Evolutionary conservation across 306 rosid species (phyloP).

Genomic region (Vachellia pachyceras): DNA sequence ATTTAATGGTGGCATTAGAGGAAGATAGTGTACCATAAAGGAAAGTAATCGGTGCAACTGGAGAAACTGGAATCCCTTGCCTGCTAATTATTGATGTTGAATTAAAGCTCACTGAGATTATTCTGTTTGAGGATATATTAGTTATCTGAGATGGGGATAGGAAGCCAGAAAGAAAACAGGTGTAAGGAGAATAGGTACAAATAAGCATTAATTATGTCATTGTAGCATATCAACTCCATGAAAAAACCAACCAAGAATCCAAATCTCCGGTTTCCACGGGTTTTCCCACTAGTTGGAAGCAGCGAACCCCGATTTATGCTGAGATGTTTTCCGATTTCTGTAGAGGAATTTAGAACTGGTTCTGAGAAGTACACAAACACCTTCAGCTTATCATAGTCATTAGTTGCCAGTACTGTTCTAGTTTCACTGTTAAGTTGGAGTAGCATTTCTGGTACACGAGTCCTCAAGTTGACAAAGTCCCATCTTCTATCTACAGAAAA

Average conservation of each 20-base stretch:
- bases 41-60: conserved; percentile 73
- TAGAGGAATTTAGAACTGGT: conserved; percentile 80
- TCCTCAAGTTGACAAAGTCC: conserved; percentile 64
- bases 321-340: conserved; percentile 64
- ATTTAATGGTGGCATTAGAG: conserved; percentile 1
- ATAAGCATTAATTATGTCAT: conserved; percentile 5
- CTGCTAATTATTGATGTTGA: conserved; percentile 67
- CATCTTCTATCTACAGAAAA: conserved; percentile 76
- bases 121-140: conserved; percentile 59
- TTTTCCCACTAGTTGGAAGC: conserved; percentile 52
- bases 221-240: conserved; percentile 26
- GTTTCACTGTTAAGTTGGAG: conserved; percentile 70
- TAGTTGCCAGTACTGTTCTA: conserved; percentile 83
- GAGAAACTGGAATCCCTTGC: conserved; percentile 81
- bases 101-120: conserved; percentile 64
- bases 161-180: conserved; percentile 16
- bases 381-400: conserved; percentile 58
- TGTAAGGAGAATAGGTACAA: conserved; percentile 37
- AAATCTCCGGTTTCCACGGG: conserved; percentile 66
- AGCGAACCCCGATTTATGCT: conserved; percentile 65
- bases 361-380: conserved; percentile 75
- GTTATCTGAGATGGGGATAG: conserved; percentile 58
- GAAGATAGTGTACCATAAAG: conserved; percentile 65
- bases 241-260: conserved; percentile 75
- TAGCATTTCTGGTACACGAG: conserved; percentile 69